Base-by-base conservation (phyloP, 768 basidiomycete species). In the Neoboletus subvelutipes region DNA sequence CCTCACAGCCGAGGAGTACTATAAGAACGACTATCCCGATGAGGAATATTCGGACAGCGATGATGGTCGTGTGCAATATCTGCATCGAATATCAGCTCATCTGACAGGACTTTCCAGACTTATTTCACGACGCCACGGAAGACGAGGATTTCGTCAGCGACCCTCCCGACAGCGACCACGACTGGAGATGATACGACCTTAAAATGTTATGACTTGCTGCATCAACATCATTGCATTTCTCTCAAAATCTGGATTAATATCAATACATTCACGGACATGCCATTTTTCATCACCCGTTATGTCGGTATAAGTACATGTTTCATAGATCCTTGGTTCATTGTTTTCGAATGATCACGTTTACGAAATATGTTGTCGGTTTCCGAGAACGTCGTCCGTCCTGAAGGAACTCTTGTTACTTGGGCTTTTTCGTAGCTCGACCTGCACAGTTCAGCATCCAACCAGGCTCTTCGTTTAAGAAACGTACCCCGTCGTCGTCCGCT, bases 1-100 rank as follows among this genome's bases (percentile, higher is more conserved):
- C 45, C 9, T 33, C 51, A 6, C 63, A 91, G 90, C 86, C 18
- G 90, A 92, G 70, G 89, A 90, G 60, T 90, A 86, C 64, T 91
- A 90, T 72, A 89, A 83, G 64, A 92, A 92, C 57, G 90, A 92
- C 66, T 92, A 92, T 62, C 90, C 90, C 6, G 88, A 90, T 28
- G 90, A 86, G 48, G 83, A 85, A 39, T 73, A 77, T 26, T 73
- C 75, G 11, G 75, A 75, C 24, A 74, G 69, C 18, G 75, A 76
- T 33, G 73, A 71, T 41, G 78, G 75, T 65, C 77, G 76, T 76
- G 60, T 29, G 63, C 64, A 57, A 33, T 22, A 42, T 42, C 10
- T 31, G 4, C 45, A 34, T 26, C 50, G 28, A 45, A 55, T 36
- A 52, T 41, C 39, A 24, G 5, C 18, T 26, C 18, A 51, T 13